Percentiles rank a stretch among this genome's conserved stretches.
phyloP scores from a whole-genome alignment of 2,329 filamentous ascomycete genomes.

The Phyllosticta citribraziliensis region DNA sequence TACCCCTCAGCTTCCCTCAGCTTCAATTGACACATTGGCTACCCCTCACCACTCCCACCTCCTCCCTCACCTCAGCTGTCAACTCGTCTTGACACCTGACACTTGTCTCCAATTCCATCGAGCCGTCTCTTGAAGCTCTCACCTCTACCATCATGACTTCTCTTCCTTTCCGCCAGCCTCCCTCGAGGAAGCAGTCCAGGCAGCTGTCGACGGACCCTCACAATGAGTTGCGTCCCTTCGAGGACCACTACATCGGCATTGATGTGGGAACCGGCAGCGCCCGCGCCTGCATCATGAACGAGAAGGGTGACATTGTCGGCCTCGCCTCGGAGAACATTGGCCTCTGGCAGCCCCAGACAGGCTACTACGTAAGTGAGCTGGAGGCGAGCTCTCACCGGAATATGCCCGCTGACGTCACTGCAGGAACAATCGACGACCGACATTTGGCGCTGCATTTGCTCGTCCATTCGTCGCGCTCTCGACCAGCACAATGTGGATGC shows the following conservation, averaged over 20 bases:
- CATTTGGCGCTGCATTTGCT: constrained; percentile 93
- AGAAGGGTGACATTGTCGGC: constrained; percentile 73
- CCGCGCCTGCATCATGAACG: constrained; percentile 89
- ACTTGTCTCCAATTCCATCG: background rate
- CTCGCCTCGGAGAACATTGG: constrained; percentile 44
- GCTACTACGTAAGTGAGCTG: constrained; percentile 40
- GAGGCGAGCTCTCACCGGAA: background rate
- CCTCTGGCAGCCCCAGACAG: constrained; percentile 44
- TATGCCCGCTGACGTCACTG: constrained; percentile 8
- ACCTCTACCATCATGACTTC: constrained; percentile 2
- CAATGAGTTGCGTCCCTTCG: constrained; percentile 47
- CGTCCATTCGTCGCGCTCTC: constrained; percentile 74
- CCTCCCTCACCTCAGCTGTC: background rate
- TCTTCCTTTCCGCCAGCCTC: constrained; percentile 17
- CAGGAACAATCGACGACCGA: constrained; percentile 96
- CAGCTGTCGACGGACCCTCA: constrained; percentile 42
- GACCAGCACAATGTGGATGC: constrained; percentile 71
- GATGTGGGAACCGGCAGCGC: constrained; percentile 96
- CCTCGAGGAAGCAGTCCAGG: constrained; percentile 27
- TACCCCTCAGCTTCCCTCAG: background rate
- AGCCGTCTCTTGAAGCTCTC: background rate
- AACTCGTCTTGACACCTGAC: background rate
- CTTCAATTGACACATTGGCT: background rate
- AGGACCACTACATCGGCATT: constrained; percentile 67
- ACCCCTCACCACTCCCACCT: background rate